These are phyloP conservation scores for Serendipita indica DNA, from an alignment of 768 basidiomycete genomes.

Conservation along the genomic window DNA sequence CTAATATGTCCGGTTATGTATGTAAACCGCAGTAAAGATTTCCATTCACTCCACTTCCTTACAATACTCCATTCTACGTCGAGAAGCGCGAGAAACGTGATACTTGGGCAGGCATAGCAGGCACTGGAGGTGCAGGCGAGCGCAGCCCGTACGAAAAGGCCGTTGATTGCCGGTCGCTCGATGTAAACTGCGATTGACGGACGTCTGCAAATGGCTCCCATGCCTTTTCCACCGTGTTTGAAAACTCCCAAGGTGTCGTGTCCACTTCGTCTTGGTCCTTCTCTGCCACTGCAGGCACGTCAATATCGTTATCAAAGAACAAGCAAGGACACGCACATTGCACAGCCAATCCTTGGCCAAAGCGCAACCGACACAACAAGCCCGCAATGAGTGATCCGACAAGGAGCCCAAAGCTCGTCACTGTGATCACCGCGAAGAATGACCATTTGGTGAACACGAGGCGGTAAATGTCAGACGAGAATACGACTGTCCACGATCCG, in stretches of 20 bases:
- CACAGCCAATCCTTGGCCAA: background rate
- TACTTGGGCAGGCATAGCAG: too few relatives aligned
- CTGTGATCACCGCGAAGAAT: background rate
- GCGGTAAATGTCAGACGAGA: background rate
- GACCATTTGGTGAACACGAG: background rate
- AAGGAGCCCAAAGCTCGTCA: background rate
- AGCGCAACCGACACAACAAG: background rate
- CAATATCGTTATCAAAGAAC: background rate
- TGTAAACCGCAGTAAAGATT: too few relatives aligned
- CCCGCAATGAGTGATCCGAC: background rate
- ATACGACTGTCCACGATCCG: background rate
- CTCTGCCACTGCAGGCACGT: background rate
- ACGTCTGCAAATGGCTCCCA: background rate
- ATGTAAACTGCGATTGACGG: background rate
- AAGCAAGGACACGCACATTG: background rate
- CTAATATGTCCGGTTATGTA: too few relatives aligned
- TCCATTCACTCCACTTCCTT: too few relatives aligned
- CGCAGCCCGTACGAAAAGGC: background rate
- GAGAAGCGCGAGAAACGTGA: too few relatives aligned
- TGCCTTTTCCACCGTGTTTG: background rate
- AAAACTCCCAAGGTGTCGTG: background rate
- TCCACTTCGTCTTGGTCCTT: background rate
- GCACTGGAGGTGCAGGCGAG: background rate
- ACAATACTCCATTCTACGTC: too few relatives aligned
- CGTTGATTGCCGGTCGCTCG: background rate